Base-by-base conservation (phyloP, 2,329 filamentous ascomycete species). In the Ascochyta lentis region DNA sequence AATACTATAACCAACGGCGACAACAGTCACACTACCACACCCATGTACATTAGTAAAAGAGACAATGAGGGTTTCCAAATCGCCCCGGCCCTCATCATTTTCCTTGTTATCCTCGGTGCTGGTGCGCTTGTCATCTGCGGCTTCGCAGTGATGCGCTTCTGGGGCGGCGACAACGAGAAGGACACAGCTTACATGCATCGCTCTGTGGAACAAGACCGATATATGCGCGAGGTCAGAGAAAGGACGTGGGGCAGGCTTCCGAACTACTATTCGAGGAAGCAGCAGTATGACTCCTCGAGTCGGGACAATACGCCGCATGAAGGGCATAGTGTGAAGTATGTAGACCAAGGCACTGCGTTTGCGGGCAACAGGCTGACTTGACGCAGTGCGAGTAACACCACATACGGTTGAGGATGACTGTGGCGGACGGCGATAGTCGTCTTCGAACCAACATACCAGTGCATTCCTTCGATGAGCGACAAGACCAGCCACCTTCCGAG, bases 151-250 rank as follows among this genome's bases (percentile, higher is more conserved):
- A 49, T 59, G 16, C 63, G 68, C 8, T 66, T 69, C 40, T 61
- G 55, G 24, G 46, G 58, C 8, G 58, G 52, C 3, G 57, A 56
- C 8, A 47, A 56, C 10, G 54, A 59, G 4, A 47, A 62, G 8
- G 43, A 44, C 16, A 44, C 40, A 1, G 29, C 19, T 6, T 56
- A 39, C 26, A 50, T 43, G 43, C 47, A 56, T 3, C 56, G 68
- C 22, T 55, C 60, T 2, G 58, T 61, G 15, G 67, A 66, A 27
- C 71, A 74, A 45, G 64, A 69, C n/a, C 61, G 63, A n/a, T 74
- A 74, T 15, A 74, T 74, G 71, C 47, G 65, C 13, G 65, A 73
- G 43, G 69, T 73, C 4, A 49, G 71, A 26, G 64, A 66, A 26
- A 54, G 70, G 46, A 68, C 63, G 40, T 58, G 68, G 59, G 52